Evolutionary conservation across 1,284 basidiomycete species (phyloP), one percentile per base, ranked within the genome.

Genomic region (Malassezia slooffiae): DNA sequence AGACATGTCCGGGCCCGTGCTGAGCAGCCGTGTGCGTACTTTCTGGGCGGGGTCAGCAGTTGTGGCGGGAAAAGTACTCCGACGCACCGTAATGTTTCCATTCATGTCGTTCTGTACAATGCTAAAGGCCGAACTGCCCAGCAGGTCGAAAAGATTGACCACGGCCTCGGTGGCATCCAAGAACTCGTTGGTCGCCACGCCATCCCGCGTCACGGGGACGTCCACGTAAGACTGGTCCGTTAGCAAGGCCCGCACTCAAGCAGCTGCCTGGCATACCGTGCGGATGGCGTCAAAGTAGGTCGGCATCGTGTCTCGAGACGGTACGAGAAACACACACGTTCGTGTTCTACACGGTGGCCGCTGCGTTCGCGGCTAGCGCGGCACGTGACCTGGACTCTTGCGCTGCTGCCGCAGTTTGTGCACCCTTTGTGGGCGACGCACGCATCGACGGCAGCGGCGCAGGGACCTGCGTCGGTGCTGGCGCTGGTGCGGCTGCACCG

Each of bases 121-220:
- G 3, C 74, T 59, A 70, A 99, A 96, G 0, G 90, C 86, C 4
- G 83, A 73, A 56, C 84, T 87, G 51, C 85, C 83, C 38, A 97
- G 80, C 17, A 95, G 75, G 74, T 88, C 91, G 89, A 97, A 95
- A 58, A 99, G 75, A 56, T 82, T 81, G 54, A 91, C 83, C 37
- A 99, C 76, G 33, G 87, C 89, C 58, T 86, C 79, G 3, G 85
- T 77, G 8, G 93, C 93, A 63, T 93, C 81, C 53, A 91, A 76
- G 75, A 97, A 99, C 33, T 77, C 75, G 32, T 78, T 70, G 3
- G 93, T 96, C 70, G 95, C 81, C 69, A 97, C 80, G 55, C 91
- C 90, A n/a, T 47, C 34, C 58, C 86, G 82, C 51, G 83, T 86
- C 62, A 87, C 76, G 26, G 83, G 78, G 23, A 97, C 91, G 71